Base-by-base conservation (phyloP, 1,139 yeast species). In the Candida tropicalis region DNA sequence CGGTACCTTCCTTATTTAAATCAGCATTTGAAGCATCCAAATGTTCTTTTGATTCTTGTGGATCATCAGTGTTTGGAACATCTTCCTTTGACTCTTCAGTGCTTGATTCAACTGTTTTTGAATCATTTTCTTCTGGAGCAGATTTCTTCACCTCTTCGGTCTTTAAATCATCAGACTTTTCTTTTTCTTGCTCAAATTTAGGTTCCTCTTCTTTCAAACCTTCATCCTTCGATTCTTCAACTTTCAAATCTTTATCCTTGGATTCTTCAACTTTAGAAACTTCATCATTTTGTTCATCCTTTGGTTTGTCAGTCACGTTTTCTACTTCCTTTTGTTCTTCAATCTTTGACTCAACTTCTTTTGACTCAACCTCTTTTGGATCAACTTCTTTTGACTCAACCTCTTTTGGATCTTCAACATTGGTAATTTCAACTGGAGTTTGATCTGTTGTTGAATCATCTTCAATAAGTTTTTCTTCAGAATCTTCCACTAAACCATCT, bases 221-320 rank as follows among this genome's bases (percentile, higher is more conserved):
- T 24, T 42, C 39, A 11, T 24, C 29, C 11, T 25, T 31, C 3
- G 43, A 7, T 23, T 41, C 42, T 26, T 39, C 36, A 20, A n/a
- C 43, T 11, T 40, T 41, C 15, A 34, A 26, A 15, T 36, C 43
- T 39, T 42, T 38, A 12, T 16, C 41, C 26, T 45, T 38, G 38
- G 46, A 24, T 35, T 40, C 44, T 10, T 34, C 20, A 28, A 13
- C 9, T 10, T 15, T 13, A 7, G 31, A 8, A 12, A 5, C 31
- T 13, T 13, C 9, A 6, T 8, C 18, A 7, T 28, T 28, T 28
- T 9, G 31, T 13, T 13, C 9, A 6, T 8, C 18, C 16, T 28
- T 28, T 28, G 17, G 31, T 7, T 12, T 18, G 4, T 7, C 32
- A 4, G n/a, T 8, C 7, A 8, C 11, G 7, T 26, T 9, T 20